Conservation (phyloP, 225 moss, liverwort and hornwort species). For the Polytrichum commune region DNA sequence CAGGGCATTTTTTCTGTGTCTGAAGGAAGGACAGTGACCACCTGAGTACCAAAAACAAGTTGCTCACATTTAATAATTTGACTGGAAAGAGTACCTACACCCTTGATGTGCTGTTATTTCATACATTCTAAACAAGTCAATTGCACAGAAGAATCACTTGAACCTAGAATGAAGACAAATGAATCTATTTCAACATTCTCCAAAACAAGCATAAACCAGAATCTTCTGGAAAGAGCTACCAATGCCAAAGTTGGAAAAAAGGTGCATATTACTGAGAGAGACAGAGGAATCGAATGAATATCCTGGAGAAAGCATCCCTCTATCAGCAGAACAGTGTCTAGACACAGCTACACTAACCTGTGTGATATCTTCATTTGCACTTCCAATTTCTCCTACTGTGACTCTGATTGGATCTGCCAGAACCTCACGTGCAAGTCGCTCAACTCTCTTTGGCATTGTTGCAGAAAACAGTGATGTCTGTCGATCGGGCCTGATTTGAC, state of each 20-base stretch:
- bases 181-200: too few relatives aligned
- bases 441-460: slow-evolving; percentile 93
- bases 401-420: slow-evolving; percentile 82
- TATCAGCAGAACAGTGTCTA: background rate
- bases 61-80: too few relatives aligned
- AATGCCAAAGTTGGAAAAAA: background rate
- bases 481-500: slow-evolving; percentile 93
- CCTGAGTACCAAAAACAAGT: slow-evolving; percentile 21
- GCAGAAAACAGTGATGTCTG: slow-evolving; percentile 95
- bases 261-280: background rate
- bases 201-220: too few relatives aligned
- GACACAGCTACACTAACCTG: slow-evolving; percentile 42
- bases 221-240: too few relatives aligned
- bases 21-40: slow-evolving; percentile 64
- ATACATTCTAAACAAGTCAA: slow-evolving; percentile 5
- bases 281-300: background rate
- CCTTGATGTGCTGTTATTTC: background rate
- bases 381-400: slow-evolving; percentile 77
- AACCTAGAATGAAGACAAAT: too few relatives aligned
- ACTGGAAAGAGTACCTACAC: too few relatives aligned
- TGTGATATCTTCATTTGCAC: slow-evolving; percentile 95
- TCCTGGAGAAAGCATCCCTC: too few relatives aligned
- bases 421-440: slow-evolving; percentile 88
- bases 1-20: slow-evolving; percentile 82
- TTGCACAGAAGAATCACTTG: slow-evolving; percentile 2